Conservation (phyloP, 2,329 filamentous ascomycete genomes). For the Aureobasidium subglaciale region DNA sequence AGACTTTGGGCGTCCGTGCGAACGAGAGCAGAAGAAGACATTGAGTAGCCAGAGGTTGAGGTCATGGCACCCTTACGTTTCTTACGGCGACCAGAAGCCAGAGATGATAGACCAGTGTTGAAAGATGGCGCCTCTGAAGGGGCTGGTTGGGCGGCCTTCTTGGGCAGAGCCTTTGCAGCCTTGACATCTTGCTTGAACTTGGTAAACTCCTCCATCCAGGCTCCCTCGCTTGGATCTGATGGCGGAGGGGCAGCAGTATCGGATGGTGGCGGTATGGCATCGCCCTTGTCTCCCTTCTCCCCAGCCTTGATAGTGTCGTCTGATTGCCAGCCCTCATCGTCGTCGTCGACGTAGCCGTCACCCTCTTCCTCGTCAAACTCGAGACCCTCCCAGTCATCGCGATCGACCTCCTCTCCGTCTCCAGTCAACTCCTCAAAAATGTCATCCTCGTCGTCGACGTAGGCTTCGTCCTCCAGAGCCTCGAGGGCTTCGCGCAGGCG, state of each 20-base stretch:
- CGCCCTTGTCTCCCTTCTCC: constrained; percentile 6
- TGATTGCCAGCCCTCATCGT: constrained; percentile 88
- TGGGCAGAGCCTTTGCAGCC: constrained; percentile 31
- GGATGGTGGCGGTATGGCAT: constrained; percentile 25
- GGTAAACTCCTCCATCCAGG: constrained; percentile 88
- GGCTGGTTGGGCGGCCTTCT: constrained; percentile 35
- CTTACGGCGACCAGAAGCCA: constrained; percentile 75
- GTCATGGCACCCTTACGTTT: constrained; percentile 94
- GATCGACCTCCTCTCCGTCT: constrained; percentile 66
- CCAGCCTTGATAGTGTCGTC: constrained; percentile 74
- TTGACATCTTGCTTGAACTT: constrained; percentile 67
- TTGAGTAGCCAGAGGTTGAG: constrained; percentile 78
- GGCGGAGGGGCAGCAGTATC: constrained; percentile 29
- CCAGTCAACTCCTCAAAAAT: constrained; percentile 69
- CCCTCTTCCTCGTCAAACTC: constrained; percentile 31
- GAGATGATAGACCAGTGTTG: constrained; percentile 61
- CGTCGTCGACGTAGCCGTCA: constrained; percentile 21
- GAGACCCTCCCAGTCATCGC: constrained; percentile 67
- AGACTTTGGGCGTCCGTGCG: constrained; percentile 81
- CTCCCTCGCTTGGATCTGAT: constrained; percentile 50
- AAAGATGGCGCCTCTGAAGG: constrained; percentile 62
- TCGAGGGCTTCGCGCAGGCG: constrained; percentile 83
- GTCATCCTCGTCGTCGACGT: constrained; percentile 81
- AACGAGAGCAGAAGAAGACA: constrained; percentile 81
- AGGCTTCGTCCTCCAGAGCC: constrained; percentile 90